Evolutionary conservation across 352 stramenopile genomes (phyloP), one percentile per base, ranked within the genome.

Genomic region (Phytophthora sojae): DNA sequence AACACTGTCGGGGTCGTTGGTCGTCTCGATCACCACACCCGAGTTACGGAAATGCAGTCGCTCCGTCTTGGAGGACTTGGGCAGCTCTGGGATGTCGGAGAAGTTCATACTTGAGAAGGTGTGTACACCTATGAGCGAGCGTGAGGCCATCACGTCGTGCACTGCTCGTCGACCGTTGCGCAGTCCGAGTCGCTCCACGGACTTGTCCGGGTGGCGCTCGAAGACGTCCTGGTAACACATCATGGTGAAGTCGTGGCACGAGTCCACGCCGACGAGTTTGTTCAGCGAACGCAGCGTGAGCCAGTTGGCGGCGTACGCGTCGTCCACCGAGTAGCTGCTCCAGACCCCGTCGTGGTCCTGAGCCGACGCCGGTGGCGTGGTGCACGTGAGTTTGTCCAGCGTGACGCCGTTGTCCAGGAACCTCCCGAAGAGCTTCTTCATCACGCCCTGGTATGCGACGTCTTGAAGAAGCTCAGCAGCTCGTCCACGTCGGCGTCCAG

Each of bases 141-240:
- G 70, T 6, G 82, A 35, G 21, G 64, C 49, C 7, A 32, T 32
- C 12, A 58, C 32, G 15, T 61, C 55, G 32, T 56, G 64, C 6
- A 60, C 44, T 11, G 56, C 56, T 49, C 78, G 67, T 3, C 66
- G 42, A 2, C 71, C 63, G 3, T 64, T 58, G 12, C 64, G 57
- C 19, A 66, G 30, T 2, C 75, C 71, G 21, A 82, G 64, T 15
- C 73, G 74, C 32, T 70, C 55, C 14, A 79, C 49, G 4, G 63
- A 76, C 49, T 62, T 69, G 65, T 72, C 65, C 17, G 57, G 5
- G 15, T 59, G 39, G 37, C 81, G 79, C 63, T 86, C 65, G 62
- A 85, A 89, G 42, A 70, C 57, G 69, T 89, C 81, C 68, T 89
- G 81, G 67, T 87, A 89, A 68, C 71, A 77, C 7, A 82, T 79